phyloP scores from a whole-genome alignment of 768 basidiomycete species.

The Russula virescens region DNA sequence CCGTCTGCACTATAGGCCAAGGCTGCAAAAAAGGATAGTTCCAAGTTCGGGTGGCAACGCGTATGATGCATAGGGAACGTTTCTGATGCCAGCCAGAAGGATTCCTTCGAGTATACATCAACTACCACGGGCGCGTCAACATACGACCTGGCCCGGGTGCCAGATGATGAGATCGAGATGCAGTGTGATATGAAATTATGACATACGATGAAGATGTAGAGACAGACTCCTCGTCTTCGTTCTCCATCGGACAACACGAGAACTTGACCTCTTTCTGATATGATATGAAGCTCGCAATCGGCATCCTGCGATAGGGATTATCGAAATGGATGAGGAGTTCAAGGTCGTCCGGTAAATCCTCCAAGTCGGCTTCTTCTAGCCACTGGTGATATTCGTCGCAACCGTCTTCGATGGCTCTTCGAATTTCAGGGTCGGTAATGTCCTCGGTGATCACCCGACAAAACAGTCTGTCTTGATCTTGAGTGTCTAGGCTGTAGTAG shows the following conservation, averaged over 20 bases:
- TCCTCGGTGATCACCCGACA: background rate
- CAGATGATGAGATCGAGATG: background rate
- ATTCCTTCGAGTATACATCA: background rate
- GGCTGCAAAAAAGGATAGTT: conserved; percentile 6
- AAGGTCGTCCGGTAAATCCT: conserved; percentile 8
- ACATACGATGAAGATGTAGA: background rate
- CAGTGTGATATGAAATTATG: background rate
- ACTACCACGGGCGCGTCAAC: background rate
- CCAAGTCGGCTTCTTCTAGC: conserved; percentile 12
- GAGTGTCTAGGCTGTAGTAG: conserved; percentile 5
- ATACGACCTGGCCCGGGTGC: too few species aligned
- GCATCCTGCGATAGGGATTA: background rate
- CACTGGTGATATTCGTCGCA: conserved; percentile 4
- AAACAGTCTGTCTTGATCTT: background rate
- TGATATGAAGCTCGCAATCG: conserved; percentile 8
- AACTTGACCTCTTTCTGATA: conserved; percentile 6
- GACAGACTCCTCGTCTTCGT: background rate
- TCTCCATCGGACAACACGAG: background rate
- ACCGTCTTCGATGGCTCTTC: background rate
- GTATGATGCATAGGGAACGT: conserved; percentile 9
- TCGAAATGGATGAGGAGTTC: too few species aligned
- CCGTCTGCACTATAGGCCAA: conserved; percentile 12
- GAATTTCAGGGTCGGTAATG: background rate
- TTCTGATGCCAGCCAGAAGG: conserved; percentile 3
- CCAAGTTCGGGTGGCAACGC: conserved; percentile 6